A percentile compares a stretch with the other conserved stretches of the same genome.
Conservation (phyloP, 163 green algal genomes). For the Chlorella variabilis region DNA sequence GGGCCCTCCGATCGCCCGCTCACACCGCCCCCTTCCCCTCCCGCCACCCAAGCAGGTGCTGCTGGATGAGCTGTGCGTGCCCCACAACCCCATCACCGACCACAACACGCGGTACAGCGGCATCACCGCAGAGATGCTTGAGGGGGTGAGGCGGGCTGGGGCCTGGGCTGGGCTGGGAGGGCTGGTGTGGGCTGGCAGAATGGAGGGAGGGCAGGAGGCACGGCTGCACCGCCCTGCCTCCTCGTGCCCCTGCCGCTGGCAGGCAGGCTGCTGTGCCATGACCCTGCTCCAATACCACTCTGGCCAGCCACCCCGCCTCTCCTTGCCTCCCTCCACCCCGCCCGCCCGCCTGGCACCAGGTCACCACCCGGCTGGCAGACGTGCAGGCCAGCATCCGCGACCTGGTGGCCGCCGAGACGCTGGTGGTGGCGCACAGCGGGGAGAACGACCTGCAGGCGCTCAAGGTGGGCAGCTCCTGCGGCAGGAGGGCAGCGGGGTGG, state of each 20-base stretch:
- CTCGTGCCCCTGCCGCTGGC: too few relatives aligned
- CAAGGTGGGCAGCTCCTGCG: not conserved
- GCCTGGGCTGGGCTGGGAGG: too few relatives aligned
- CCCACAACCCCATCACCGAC: slow-evolving; percentile 85
- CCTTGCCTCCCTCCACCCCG: too few relatives aligned
- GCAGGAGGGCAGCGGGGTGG: too few relatives aligned
- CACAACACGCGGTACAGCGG: slow-evolving; percentile 92
- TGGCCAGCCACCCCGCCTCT: too few relatives aligned
- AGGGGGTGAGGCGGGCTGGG: slow-evolving; percentile 43
- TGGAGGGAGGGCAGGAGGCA: too few relatives aligned
- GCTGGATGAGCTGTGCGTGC: slow-evolving; percentile 89
- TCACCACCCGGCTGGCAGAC: slow-evolving; percentile 67
- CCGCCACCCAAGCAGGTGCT: slow-evolving; percentile 22
- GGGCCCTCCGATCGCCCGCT: too few relatives aligned
- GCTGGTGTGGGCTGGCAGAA: too few relatives aligned
- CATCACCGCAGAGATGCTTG: slow-evolving; percentile 84
- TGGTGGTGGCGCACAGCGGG: slow-evolving; percentile 80
- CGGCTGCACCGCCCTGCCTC: too few relatives aligned
- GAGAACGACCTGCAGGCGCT: slow-evolving; percentile 89
- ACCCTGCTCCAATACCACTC: too few relatives aligned
- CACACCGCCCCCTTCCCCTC: too few relatives aligned
- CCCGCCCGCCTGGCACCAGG: not conserved
- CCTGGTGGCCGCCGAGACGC: slow-evolving; percentile 34
- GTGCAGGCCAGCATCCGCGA: slow-evolving; percentile 59
- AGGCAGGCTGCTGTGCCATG: too few relatives aligned